Evolutionary conservation across 768 basidiomycete species (phyloP).

Genomic region (Phlebiopsis gigantea): DNA sequence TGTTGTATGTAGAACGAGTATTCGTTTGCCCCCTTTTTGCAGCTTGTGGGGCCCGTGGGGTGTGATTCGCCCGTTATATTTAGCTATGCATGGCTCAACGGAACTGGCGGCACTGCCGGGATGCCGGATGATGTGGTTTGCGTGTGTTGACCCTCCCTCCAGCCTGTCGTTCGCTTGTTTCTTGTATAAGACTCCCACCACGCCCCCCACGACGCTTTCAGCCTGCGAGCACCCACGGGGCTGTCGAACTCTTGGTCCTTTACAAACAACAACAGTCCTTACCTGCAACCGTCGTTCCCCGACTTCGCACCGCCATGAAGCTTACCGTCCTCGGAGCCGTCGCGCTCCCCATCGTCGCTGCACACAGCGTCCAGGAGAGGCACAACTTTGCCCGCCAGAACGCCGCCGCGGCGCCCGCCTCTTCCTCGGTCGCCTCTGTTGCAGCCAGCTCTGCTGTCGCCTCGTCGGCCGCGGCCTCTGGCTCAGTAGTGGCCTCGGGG

Average conservation of each 20-base stretch:
- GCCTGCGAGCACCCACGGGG: background rate
- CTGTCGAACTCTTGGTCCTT: background rate
- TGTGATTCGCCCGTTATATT: background rate
- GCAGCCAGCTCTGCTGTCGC: conserved; percentile 17
- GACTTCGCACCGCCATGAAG: conserved; percentile 24
- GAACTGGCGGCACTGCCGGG: background rate
- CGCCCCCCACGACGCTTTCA: background rate
- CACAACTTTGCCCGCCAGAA: conserved; percentile 23
- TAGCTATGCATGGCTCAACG: background rate
- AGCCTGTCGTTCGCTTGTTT: conserved; percentile 2
- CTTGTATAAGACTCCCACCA: conserved; percentile 1
- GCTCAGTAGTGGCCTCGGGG: background rate
- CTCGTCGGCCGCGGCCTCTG: background rate
- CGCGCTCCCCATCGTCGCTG: conserved; percentile 36
- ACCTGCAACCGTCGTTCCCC: conserved; percentile 1
- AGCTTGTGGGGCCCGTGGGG: background rate
- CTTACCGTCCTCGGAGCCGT: conserved; percentile 23
- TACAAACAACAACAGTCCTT: conserved; percentile 9
- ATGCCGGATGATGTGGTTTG: conserved; percentile 9
- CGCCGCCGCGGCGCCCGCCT: conserved; percentile 13
- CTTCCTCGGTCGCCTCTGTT: conserved; percentile 19
- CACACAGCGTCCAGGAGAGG: conserved; percentile 22
- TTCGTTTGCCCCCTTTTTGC: background rate
- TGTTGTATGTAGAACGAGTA: background rate
- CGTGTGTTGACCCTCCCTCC: background rate